Percentiles rank a stretch among this genome's conserved stretches.
Conservation (phyloP, 2,329 filamentous ascomycete species). For the Aspergillus fructus region DNA sequence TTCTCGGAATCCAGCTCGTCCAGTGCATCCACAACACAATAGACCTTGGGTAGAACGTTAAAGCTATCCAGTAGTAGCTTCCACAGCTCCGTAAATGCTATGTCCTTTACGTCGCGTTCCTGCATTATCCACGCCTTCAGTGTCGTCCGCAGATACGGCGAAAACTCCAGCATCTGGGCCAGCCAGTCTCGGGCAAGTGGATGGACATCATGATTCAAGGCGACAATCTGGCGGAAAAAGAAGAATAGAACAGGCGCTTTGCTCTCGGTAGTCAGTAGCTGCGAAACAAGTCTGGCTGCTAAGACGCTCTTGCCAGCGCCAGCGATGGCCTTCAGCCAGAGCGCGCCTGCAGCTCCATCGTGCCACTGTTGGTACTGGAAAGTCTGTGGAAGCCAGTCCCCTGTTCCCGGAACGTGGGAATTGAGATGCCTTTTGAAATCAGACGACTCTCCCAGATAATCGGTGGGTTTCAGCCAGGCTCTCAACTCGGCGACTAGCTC, state of each 20-base stretch:
- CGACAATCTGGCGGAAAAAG: conserved; percentile 27
- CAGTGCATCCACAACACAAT: conserved; percentile 46
- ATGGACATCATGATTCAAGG: conserved; percentile 17
- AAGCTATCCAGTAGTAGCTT: background rate
- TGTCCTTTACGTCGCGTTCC: background rate
- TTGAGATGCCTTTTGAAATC: conserved; percentile 11
- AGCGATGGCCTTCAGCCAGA: conserved; percentile 27
- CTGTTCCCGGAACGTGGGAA: conserved; percentile 11
- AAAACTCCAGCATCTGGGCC: conserved; percentile 13
- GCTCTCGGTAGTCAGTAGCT: conserved; percentile 1
- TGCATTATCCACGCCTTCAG: background rate
- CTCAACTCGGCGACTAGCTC: too few species aligned
- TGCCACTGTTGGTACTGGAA: conserved; percentile 18
- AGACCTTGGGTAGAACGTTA: conserved; percentile 23
- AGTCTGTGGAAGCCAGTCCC: conserved; percentile 9
- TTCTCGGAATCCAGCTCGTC: conserved; percentile 49
- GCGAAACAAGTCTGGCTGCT: conserved; percentile 19
- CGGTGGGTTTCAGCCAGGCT: conserved; percentile 11
- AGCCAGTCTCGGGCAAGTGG: conserved; percentile 23
- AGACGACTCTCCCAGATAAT: background rate
- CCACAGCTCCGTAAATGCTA: background rate
- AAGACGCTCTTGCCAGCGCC: conserved; percentile 28
- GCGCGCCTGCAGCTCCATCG: conserved; percentile 10
- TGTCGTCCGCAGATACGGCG: background rate
- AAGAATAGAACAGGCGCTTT: conserved; percentile 16